Evolutionary conservation across 352 stramenopile genomes (phyloP), one percentile per base, ranked within the genome.

Genomic region (Phytophthora podocarpi): DNA sequence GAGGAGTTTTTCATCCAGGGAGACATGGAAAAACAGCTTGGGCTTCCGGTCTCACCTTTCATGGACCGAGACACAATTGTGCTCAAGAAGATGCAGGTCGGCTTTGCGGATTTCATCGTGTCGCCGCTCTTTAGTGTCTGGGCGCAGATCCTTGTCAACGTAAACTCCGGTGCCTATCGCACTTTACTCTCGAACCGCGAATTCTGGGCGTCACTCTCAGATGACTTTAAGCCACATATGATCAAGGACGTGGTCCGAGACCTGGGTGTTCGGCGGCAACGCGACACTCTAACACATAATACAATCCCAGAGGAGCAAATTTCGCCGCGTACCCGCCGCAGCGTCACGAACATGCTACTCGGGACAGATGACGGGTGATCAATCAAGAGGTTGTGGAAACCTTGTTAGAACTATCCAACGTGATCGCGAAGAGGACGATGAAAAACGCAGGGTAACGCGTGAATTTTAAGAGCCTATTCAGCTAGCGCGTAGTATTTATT

Each of bases 1-100:
- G 86, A 97, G 30, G 97, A 99, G 78, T 98, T 98, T 61, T 99
- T 98, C 60, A 54, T 88, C 16, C 96, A 99, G 64, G 97, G 97
- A 30, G 96, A 99, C 52, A 88, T 97, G 68, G 97, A 99, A 67
- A 98, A 98, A 59, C 73, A 91, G 46, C 67, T 97, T 2, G 72
- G 76, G 6, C 66, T 99, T 3, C 72, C 91, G 2, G 80, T 98
- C 1, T 98, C 87, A 26, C 94, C 95, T 2, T 97, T 98, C 63
- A 98, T 97, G 88, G 92, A 98, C 67, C 80, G 92, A 20, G 80
- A 97, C 6, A 96, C 86, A 11, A 93, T 96, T 55, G 89, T 96
- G 34, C 75, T 97, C 36, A 90, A 93, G 62, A 97, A 98, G 60
- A 94, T 92, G 76, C 95, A 99, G 68, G 78, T 98, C 4, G 91